Evolutionary conservation across 208 protist genomes (phyloP).

Genomic region (Wallacemonas rigidus): DNA sequence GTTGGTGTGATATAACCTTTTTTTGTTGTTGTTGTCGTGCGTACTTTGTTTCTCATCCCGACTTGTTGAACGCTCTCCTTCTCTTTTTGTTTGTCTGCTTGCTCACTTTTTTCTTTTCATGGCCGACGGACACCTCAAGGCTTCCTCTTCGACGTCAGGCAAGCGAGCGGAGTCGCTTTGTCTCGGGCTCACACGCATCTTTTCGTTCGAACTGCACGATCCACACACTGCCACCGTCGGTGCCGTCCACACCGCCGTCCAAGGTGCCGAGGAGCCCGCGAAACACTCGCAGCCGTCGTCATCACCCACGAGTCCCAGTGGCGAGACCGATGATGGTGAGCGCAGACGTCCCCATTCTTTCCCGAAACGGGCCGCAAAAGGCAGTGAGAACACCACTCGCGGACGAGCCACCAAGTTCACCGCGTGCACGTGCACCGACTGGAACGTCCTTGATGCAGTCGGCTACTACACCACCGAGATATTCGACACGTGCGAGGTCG

Average conservation of each 20-base stretch:
- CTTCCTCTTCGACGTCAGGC: neutral
- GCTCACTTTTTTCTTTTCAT: neutral
- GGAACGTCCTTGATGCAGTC: neutral
- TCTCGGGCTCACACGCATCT: neutral
- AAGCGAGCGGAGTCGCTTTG: neutral
- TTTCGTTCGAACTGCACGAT: neutral
- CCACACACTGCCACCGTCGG: neutral
- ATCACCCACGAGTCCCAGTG: neutral
- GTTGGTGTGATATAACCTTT: no score
- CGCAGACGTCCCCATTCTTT: neutral
- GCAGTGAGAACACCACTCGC: neutral
- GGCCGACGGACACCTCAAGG: neutral
- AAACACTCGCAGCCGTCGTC: neutral
- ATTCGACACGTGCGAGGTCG: neutral
- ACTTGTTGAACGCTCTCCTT: neutral
- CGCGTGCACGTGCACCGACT: neutral
- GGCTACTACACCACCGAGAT: neutral
- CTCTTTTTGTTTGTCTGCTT: conserved; percentile 12
- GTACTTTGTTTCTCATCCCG: no score
- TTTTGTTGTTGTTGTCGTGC: no score
- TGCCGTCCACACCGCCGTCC: neutral
- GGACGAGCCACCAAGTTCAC: neutral
- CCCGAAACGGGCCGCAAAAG: neutral
- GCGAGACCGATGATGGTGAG: conserved; percentile 5
- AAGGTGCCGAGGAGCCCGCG: neutral